Percentiles rank a stretch among this genome's conserved stretches.
phyloP scores from a whole-genome alignment of 2,329 filamentous ascomycete species.

The Fusarium sp. region DNA sequence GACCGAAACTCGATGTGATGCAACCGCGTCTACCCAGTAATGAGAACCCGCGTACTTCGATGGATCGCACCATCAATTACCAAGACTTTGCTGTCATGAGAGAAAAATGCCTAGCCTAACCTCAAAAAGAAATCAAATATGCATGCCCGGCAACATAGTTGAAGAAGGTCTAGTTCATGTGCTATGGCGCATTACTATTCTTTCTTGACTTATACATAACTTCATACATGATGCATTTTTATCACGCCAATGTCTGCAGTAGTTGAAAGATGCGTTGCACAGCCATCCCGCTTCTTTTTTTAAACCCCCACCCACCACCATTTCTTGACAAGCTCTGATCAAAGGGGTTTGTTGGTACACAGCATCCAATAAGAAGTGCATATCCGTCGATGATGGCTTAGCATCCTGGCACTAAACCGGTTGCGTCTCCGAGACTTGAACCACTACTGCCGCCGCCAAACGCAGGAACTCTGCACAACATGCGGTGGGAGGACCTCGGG shows the following conservation, averaged over 20 bases:
- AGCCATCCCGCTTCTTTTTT: conserved; percentile 52
- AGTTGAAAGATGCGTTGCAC: conserved; percentile 41
- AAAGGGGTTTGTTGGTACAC: conserved; percentile 28
- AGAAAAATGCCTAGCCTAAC: conserved; percentile 29
- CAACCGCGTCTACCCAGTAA: conserved; percentile 9
- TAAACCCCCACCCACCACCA: conserved; percentile 37
- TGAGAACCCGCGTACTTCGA: conserved; percentile 4
- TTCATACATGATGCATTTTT: neutral
- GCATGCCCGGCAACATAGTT: conserved; percentile 12
- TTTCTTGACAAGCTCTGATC: conserved; percentile 30
- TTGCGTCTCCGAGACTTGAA: conserved; percentile 40
- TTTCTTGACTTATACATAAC: conserved; percentile 11
- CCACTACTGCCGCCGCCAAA: conserved; percentile 40
- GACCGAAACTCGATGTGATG: conserved; percentile 16
- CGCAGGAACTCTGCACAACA: conserved; percentile 49
- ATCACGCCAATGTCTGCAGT: conserved; percentile 17
- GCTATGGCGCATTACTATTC: conserved; percentile 4
- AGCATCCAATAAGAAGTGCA: conserved; percentile 42
- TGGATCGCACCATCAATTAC: conserved; percentile 7
- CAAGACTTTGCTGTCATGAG: neutral
- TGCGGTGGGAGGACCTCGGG: conserved; percentile 33
- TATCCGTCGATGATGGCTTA: conserved; percentile 42
- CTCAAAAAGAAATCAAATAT: conserved; percentile 11
- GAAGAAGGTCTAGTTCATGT: conserved; percentile 4
- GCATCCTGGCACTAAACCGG: conserved; percentile 34